Evolutionary conservation across 495 filamentous ascomycete species (phyloP).

Genomic region (Penicillium desertorum): DNA sequence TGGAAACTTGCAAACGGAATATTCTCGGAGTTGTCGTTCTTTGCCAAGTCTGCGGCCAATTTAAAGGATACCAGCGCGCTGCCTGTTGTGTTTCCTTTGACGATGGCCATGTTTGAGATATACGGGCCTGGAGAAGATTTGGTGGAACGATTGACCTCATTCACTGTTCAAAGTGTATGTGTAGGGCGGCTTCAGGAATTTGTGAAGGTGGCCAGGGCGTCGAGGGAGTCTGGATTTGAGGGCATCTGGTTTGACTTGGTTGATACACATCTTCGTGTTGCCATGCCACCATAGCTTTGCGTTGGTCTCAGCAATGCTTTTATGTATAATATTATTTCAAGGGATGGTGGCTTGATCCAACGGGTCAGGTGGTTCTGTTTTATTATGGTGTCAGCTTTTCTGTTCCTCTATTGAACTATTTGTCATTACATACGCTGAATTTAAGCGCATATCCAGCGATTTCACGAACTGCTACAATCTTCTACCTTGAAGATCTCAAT

Average conservation of each 20-base stretch:
- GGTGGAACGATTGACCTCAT: slow-evolving; percentile 22
- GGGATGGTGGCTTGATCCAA: background rate
- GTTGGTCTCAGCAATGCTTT: background rate
- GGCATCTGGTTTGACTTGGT: slow-evolving; percentile 34
- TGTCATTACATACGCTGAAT: background rate
- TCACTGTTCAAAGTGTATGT: slow-evolving; percentile 27
- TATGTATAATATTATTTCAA: slow-evolving; percentile 3
- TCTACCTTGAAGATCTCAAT: too few relatives aligned
- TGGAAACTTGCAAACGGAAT: slow-evolving; percentile 27
- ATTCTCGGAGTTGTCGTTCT: slow-evolving; percentile 26
- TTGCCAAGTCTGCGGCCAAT: slow-evolving; percentile 16
- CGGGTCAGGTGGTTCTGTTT: background rate
- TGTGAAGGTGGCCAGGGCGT: slow-evolving; percentile 24
- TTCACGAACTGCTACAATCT: too few relatives aligned
- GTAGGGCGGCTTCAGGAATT: slow-evolving; percentile 25
- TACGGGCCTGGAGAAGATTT: slow-evolving; percentile 26
- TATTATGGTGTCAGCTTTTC: background rate
- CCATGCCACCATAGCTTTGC: slow-evolving; percentile 23
- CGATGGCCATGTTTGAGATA: slow-evolving; percentile 32
- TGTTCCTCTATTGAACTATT: background rate
- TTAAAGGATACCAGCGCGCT: slow-evolving; percentile 21
- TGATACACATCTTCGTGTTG: slow-evolving; percentile 29
- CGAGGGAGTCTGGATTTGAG: slow-evolving; percentile 21
- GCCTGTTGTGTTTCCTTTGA: slow-evolving; percentile 30
- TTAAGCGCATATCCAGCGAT: too few relatives aligned